phyloP scores from a whole-genome alignment of 441 rosid genomes.

The Oxalis stricta region DNA sequence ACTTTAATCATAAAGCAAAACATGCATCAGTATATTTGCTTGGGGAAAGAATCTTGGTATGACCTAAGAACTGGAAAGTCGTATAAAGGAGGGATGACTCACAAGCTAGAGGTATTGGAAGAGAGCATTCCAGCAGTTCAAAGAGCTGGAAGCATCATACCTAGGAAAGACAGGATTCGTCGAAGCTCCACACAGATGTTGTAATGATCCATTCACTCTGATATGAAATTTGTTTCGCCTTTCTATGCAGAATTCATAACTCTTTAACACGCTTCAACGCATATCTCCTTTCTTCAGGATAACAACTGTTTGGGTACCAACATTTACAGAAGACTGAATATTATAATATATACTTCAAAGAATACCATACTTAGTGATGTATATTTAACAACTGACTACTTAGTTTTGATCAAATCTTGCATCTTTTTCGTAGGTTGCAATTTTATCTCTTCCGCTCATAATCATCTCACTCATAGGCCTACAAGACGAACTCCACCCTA shows the following conservation, averaged over 20 bases:
- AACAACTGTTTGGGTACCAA: no score
- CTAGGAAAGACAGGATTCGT: constrained; percentile 82
- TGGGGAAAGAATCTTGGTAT: constrained; percentile 82
- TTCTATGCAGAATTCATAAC: background rate
- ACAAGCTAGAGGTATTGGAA: constrained; percentile 71
- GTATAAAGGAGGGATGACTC: constrained; percentile 48
- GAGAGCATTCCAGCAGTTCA: constrained; percentile 92
- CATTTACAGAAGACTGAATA: no score
- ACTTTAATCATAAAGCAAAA: constrained; percentile 46
- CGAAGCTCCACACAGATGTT: constrained; percentile 92
- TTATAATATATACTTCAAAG: no score
- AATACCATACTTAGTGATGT: no score
- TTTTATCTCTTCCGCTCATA: no score
- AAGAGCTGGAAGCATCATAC: constrained; percentile 91
- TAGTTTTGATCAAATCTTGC: no score
- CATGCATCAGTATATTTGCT: constrained; percentile 78
- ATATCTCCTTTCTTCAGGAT: no score
- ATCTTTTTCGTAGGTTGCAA: no score
- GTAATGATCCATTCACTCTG: constrained; percentile 92
- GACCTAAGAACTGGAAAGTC: constrained; percentile 69
- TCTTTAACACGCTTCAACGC: background rate
- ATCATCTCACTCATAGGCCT: no score
- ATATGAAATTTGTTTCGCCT: constrained; percentile 26
- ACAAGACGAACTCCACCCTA: no score
- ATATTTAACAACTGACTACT: no score